A percentile compares a stretch with the other conserved stretches of the same genome.
Evolutionary conservation across 345 rosid genomes (phyloP).

Genomic region (Heritiera fomes): DNA sequence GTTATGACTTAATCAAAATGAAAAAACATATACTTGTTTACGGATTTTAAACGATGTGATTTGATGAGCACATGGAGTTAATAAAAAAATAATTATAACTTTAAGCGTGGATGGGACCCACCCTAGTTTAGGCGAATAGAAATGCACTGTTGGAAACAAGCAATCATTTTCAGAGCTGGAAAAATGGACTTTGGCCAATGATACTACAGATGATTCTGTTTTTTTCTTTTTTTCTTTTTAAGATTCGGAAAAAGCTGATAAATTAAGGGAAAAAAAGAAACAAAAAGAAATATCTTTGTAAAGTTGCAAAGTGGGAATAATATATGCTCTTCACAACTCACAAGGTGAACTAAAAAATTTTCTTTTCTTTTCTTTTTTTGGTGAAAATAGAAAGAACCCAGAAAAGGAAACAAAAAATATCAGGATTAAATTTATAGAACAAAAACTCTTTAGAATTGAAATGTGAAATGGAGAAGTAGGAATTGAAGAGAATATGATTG

Average conservation of each 20-base stretch:
- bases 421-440: background rate
- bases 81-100: conserved; percentile 21
- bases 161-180: conserved; percentile 33
- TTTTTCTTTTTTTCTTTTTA: too few relatives aligned
- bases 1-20: background rate
- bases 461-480: conserved; percentile 3
- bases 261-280: background rate
- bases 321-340: background rate
- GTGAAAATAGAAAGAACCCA: background rate
- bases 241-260: background rate
- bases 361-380: background rate
- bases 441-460: background rate
- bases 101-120: conserved; percentile 42
- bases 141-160: background rate
- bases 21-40: background rate
- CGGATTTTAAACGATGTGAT: background rate
- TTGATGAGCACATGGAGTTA: background rate
- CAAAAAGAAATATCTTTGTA: too few relatives aligned
- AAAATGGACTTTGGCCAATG: conserved; percentile 10
- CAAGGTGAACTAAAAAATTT: background rate
- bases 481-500: too few relatives aligned
- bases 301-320: background rate
- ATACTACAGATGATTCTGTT: conserved; percentile 2
- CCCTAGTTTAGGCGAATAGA: conserved; percentile 34
- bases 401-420: background rate